A percentile compares a stretch with the other conserved stretches of the same genome.
Evolutionary conservation across 306 rosid species (phyloP).

Genomic region (Begonia masoniana): DNA sequence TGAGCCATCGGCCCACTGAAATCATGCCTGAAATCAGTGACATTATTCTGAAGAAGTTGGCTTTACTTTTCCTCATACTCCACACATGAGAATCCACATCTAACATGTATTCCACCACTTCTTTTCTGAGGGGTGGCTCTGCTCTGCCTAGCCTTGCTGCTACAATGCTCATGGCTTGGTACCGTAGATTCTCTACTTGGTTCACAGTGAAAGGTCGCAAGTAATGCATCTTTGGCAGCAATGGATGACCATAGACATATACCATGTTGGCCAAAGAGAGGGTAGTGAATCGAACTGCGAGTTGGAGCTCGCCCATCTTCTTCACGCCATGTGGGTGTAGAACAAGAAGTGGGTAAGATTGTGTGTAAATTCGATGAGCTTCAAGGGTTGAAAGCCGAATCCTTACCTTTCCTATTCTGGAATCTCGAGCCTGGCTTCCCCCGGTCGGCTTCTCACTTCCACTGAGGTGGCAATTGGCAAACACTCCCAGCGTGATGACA

Average conservation of each 20-base stretch:
- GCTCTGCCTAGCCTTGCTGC: slow-evolving; percentile 72
- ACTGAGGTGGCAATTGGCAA: slow-evolving; percentile 73
- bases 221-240: slow-evolving; percentile 95
- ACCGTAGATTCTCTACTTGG: slow-evolving; percentile 67
- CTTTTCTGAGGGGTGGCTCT: slow-evolving; percentile 84
- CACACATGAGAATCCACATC: slow-evolving; percentile 89
- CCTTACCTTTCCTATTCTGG: slow-evolving; percentile 79
- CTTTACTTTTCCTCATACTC: slow-evolving; percentile 99
- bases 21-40: slow-evolving; percentile 57
- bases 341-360: slow-evolving; percentile 70
- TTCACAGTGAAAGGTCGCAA: slow-evolving; percentile 78
- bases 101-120: slow-evolving; percentile 86
- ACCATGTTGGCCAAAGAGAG: slow-evolving; percentile 65
- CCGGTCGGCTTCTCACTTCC: slow-evolving; percentile 34
- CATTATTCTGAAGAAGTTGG: slow-evolving; percentile 84
- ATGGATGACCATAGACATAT: slow-evolving; percentile 67
- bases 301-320: slow-evolving; percentile 89
- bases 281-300: slow-evolving; percentile 77
- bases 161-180: slow-evolving; percentile 88
- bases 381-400: slow-evolving; percentile 81
- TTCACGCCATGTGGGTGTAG: slow-evolving; percentile 76
- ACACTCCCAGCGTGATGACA: slow-evolving; percentile 70
- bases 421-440: slow-evolving; percentile 32
- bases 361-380: slow-evolving; percentile 60
- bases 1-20: slow-evolving; percentile 53